phyloP scores from a whole-genome alignment of 306 rosid species.

The Arachis stenosperma region DNA sequence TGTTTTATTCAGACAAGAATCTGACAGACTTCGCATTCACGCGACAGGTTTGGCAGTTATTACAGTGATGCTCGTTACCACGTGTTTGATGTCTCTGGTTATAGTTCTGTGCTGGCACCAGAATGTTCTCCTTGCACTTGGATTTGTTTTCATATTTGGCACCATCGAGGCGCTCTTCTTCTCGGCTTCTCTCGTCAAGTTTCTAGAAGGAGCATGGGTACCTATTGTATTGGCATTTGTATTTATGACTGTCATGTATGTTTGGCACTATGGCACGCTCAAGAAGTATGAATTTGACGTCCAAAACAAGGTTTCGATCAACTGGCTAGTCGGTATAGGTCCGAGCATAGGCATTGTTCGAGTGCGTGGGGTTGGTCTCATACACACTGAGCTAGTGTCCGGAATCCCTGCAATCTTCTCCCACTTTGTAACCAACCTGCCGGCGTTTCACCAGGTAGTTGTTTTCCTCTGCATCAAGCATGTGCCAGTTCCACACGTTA shows the following conservation, averaged over 20 bases:
- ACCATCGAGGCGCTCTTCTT: slow-evolving; percentile 87
- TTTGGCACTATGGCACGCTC: slow-evolving; percentile 88
- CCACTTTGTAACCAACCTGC: slow-evolving; percentile 91
- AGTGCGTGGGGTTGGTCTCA: slow-evolving; percentile 83
- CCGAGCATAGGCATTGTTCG: slow-evolving; percentile 84
- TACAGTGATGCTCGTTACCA: slow-evolving; percentile 95
- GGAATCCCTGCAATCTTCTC: slow-evolving; percentile 94
- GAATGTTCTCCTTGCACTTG: slow-evolving; percentile 65
- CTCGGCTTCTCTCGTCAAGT: slow-evolving; percentile 87
- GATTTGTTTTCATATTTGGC: slow-evolving; percentile 73
- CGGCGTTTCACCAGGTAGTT: slow-evolving; percentile 93
- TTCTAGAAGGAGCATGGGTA: slow-evolving; percentile 94
- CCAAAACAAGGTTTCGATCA: slow-evolving; percentile 87
- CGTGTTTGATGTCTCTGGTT: slow-evolving; percentile 93
- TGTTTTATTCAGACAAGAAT: slow-evolving; percentile 10
- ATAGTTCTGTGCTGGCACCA: slow-evolving; percentile 86
- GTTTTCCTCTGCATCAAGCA: slow-evolving; percentile 94
- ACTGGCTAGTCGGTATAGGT: slow-evolving; percentile 81
- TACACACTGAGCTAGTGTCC: slow-evolving; percentile 83
- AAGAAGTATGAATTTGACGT: slow-evolving; percentile 83
- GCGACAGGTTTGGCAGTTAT: slow-evolving; percentile 95
- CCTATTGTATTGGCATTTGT: slow-evolving; percentile 65
- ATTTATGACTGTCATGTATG: slow-evolving; percentile 64
- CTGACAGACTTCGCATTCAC: slow-evolving; percentile 9
- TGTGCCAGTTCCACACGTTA: slow-evolving; percentile 80